Base-by-base conservation (phyloP, 805 yeast species). In the Starmera quercuum region DNA sequence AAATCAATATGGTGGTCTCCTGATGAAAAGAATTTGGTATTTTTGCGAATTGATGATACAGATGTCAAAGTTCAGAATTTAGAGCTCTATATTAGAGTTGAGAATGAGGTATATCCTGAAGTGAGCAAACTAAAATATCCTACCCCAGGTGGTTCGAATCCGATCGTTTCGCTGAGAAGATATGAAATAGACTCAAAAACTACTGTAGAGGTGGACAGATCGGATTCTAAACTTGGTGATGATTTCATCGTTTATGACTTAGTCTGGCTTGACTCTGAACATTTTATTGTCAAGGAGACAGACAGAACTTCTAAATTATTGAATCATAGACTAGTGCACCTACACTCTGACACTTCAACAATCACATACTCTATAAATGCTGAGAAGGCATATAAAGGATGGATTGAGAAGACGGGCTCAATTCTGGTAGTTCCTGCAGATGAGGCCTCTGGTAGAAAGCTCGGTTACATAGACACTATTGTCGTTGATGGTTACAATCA, bases 1-100 rank as follows among this genome's bases (percentile, higher is more conserved):
- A 56, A 53, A 23, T 75, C 82, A 1, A 58, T 82, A 10, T 82
- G 86, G 83, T 83, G 90, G 87, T 61, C 78, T 12, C 78, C 81
- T 1, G 74, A 75, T 41, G 83, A 78, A 42, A 52, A 72, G 2
- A 61, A 60, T 34, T 40, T 82, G 30, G 60, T 78, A 0, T 83
- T 63, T 45, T 66, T 80, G 39, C 67, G 60, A 41, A 64, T 73
- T 16, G 68, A 83, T 45, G 88, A 82, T 41, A 64, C 81, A 0
- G 47, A 61, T 0, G 92, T 83, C 2, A 69, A 68, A 2, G 54
- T 56, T 5, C 74, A 71, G 39, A 56, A 66, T 12, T 49, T 80
- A 23, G 78, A 77, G 32, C 66, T 60, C 36, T 83, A 66, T 46
- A 66, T 71, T 2, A 63, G 62, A 25, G 46, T 51, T 5, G 44